phyloP scores from a whole-genome alignment of 139 green algal species.

The Diplosphaera chodatii region DNA sequence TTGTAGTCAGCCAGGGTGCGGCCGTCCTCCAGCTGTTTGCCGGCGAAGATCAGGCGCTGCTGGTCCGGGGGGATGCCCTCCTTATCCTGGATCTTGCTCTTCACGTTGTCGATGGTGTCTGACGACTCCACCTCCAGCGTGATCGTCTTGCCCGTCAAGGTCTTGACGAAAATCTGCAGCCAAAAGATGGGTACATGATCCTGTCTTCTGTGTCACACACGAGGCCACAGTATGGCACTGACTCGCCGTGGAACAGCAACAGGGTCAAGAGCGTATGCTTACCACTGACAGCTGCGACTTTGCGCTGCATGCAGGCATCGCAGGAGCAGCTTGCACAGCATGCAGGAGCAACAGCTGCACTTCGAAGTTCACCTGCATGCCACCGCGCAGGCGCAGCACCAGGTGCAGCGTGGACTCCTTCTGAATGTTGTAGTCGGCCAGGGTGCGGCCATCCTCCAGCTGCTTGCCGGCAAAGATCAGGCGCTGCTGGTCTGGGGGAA shows the following conservation, averaged over 20 bases:
- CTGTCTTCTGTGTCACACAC: no score
- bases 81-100: slow-evolving; percentile 86
- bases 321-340: no score
- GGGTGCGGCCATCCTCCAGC: slow-evolving; percentile 92
- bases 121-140: slow-evolving; percentile 79
- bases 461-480: slow-evolving; percentile 98
- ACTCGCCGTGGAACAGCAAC: no score
- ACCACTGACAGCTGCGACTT: no score
- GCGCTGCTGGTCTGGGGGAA: slow-evolving; percentile 94
- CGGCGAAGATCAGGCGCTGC: slow-evolving; percentile 95
- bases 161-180: slow-evolving; percentile 90
- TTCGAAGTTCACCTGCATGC: no score
- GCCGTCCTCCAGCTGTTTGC: slow-evolving; percentile 96
- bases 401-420: slow-evolving; percentile 90
- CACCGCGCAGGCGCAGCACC: slow-evolving; percentile 71
- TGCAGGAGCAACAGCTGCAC: no score
- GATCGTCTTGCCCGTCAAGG: slow-evolving; percentile 81
- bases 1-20: slow-evolving; percentile 96
- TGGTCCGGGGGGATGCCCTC: slow-evolving; percentile 91
- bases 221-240: no score
- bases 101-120: slow-evolving; percentile 78
- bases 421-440: slow-evolving; percentile 98
- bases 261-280: no score
- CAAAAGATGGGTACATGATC: no score
- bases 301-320: no score